A percentile compares a stretch with the other conserved stretches of the same genome.
Evolutionary conservation across 129 eudicot genomes (phyloP).

Genomic region (Heracleum sosnowskyi): DNA sequence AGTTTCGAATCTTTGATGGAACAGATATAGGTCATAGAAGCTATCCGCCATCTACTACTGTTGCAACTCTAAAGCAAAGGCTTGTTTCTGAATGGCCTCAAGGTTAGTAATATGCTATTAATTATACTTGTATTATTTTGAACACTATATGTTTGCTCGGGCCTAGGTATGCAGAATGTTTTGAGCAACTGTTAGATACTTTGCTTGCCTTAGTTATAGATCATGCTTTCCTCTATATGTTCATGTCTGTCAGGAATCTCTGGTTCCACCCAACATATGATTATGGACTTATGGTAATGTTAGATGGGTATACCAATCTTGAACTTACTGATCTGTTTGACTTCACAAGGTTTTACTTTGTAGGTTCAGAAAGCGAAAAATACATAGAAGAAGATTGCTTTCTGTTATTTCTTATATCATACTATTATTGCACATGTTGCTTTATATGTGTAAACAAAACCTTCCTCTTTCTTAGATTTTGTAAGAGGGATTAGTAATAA

Average conservation of each 20-base stretch:
- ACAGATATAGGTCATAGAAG: conserved; percentile 63
- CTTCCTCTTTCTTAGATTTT: neutral
- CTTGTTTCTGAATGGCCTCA: conserved; percentile 85
- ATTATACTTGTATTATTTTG: neutral
- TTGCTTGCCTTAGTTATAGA: neutral
- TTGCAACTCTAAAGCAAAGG: conserved; percentile 59
- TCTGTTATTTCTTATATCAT: neutral
- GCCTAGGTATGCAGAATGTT: neutral
- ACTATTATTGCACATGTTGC: neutral
- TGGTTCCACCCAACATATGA: no score
- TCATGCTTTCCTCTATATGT: neutral
- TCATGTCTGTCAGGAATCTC: neutral
- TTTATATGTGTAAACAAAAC: neutral
- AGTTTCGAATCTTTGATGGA: conserved; percentile 71
- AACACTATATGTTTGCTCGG: neutral
- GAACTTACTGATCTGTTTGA: neutral
- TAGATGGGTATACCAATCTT: neutral
- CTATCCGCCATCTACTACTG: conserved; percentile 47
- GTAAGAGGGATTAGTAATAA: neutral
- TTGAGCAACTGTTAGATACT: neutral
- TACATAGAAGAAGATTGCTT: no score
- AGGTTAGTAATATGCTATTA: conserved; percentile 31
- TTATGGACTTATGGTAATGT: neutral
- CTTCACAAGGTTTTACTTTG: neutral
- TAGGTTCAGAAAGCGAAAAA: neutral